Evolutionary conservation across 176 grass and related monocot genomes (phyloP).

Genomic region (Ensete ventricosum): DNA sequence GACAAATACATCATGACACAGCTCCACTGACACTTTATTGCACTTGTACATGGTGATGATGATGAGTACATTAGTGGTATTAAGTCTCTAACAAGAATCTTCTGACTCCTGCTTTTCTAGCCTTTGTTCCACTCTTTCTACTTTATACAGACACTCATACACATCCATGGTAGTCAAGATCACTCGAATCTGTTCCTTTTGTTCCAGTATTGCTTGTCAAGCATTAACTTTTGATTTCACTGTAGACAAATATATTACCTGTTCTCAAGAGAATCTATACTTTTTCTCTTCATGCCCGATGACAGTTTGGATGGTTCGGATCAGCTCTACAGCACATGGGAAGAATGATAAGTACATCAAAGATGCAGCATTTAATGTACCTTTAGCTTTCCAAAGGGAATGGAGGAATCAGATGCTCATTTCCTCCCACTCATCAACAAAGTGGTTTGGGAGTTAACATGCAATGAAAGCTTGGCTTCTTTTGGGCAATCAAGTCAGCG

Average conservation of each 20-base stretch:
- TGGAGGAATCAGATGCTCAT: slow-evolving; percentile 1
- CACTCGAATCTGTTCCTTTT: neutral
- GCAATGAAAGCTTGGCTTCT: neutral
- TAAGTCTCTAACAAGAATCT: neutral
- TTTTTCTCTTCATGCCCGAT: neutral
- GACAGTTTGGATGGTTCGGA: neutral
- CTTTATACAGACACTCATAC: neutral
- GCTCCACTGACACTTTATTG: neutral
- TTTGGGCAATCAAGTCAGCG: neutral
- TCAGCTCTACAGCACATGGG: neutral
- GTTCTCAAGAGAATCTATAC: neutral
- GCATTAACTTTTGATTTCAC: too few species aligned
- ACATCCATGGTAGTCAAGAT: neutral
- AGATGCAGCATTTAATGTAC: neutral
- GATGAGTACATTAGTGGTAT: too few species aligned
- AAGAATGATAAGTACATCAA: neutral
- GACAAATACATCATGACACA: neutral
- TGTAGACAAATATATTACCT: neutral
- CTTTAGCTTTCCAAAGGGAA: neutral
- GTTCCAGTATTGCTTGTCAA: neutral
- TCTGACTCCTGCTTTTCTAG: neutral
- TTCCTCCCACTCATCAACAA: neutral
- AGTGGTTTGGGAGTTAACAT: neutral
- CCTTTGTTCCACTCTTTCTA: neutral
- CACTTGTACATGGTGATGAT: too few species aligned